A percentile compares a stretch with the other conserved stretches of the same genome.
Conservation (phyloP, 169 alveolate genomes). For the Pseudocohnilembus persalinus region DNA sequence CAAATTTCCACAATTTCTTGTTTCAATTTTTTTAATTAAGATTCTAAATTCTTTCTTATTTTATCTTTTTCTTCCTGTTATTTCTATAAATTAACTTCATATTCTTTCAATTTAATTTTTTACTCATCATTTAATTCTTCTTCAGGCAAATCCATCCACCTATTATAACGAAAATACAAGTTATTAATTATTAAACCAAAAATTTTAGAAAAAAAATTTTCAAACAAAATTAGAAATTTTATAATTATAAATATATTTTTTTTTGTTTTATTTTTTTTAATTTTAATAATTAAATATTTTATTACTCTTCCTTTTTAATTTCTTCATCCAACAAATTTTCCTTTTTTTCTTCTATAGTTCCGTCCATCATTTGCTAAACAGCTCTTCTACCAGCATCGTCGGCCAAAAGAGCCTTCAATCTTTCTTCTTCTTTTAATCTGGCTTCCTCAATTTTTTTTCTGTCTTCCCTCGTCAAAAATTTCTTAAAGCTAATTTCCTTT, state of each 20-base stretch:
- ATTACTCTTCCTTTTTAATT: slow-evolving; percentile 75
- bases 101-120: slow-evolving; percentile 76
- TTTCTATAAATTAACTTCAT: slow-evolving; percentile 77
- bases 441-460: slow-evolving; percentile 76
- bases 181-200: no score
- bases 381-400: slow-evolving; percentile 87
- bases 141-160: slow-evolving; percentile 80
- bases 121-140: slow-evolving; percentile 89
- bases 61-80: slow-evolving; percentile 85
- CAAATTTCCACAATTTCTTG: slow-evolving; percentile 78
- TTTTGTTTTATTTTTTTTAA: no score
- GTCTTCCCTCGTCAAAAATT: slow-evolving; percentile 83
- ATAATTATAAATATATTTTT: no score
- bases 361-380: slow-evolving; percentile 83
- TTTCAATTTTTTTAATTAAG: slow-evolving; percentile 80
- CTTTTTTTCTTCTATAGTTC: slow-evolving; percentile 79
- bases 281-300: no score
- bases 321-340: slow-evolving; percentile 66
- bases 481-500: slow-evolving; percentile 70
- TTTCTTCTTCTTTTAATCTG: slow-evolving; percentile 80
- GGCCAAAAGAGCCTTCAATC: slow-evolving; percentile 78
- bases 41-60: slow-evolving; percentile 81
- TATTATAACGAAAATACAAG: no score
- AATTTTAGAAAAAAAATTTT: no score
- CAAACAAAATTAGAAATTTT: no score